phyloP scores from a whole-genome alignment of 1,284 basidiomycete species.

The Vanrija humicola region DNA sequence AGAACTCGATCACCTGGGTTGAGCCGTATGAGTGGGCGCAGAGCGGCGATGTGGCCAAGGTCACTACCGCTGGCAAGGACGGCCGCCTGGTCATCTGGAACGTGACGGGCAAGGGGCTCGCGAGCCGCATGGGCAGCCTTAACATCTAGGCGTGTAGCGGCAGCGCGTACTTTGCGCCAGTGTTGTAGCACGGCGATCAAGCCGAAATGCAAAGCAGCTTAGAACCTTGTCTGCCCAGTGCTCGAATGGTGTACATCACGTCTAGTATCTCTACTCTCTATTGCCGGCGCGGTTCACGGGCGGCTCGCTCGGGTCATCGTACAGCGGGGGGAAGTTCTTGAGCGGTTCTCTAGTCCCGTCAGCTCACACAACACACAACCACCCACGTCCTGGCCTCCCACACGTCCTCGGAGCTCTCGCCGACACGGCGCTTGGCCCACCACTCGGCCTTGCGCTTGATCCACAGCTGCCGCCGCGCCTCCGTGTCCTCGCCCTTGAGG shows the following conservation, averaged over 20 bases:
- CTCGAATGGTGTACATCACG: too few species aligned
- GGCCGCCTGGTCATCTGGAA: constrained; percentile 91
- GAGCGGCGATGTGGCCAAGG: constrained; percentile 62
- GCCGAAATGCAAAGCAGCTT: background rate
- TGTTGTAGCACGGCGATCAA: background rate
- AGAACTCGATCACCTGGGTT: constrained; percentile 96
- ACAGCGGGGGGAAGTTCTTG: constrained; percentile 42
- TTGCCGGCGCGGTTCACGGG: too few species aligned
- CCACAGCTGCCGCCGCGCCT: constrained; percentile 76
- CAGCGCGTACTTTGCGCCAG: background rate
- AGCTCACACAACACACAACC: background rate
- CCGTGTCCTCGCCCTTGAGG: constrained; percentile 69
- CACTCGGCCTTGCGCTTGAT: constrained; percentile 80
- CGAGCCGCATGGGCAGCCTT: constrained; percentile 27
- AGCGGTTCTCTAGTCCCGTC: constrained; percentile 26
- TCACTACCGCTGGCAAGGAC: constrained; percentile 93
- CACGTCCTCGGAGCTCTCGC: constrained; percentile 82
- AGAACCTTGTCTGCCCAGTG: too few species aligned
- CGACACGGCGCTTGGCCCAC: constrained; percentile 75
- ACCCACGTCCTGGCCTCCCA: constrained; percentile 81
- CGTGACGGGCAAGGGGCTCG: constrained; percentile 46
- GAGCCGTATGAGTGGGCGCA: constrained; percentile 65
- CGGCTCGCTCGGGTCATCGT: background rate
- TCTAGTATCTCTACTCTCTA: too few species aligned
- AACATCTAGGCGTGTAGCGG: constrained; percentile 16